Base-by-base conservation (phyloP, 345 rosid species). In the Boechera divaricarpa region DNA sequence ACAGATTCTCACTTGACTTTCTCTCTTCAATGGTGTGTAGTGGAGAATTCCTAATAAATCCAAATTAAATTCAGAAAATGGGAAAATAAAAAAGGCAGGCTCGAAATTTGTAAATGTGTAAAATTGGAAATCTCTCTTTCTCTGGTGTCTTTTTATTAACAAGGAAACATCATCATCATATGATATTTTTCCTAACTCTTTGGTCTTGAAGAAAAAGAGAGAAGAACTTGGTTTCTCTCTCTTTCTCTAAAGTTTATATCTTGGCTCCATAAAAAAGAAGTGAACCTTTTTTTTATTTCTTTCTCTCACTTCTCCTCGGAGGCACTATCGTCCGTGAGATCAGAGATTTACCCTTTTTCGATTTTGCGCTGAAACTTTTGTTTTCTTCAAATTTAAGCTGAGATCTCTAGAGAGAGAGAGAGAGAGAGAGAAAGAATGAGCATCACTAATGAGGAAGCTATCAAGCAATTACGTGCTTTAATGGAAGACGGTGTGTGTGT, bases 401-500 rank as follows among this genome's bases (percentile, higher is more conserved):
- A 76, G 77, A 72, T 65, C 67, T 72, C 65, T 76, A 42, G 7
- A 60, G 72, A 60, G 62, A 41, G n/a, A 66, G 35, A 41, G n/a
- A 66, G 35, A 42, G 9, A 60, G 72, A 63, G 62, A 39, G 24
- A 66, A 24, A 74, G 41, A 54, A 87, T 89, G 93, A 87, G 84
- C 63, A 69, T 67, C 68, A 82, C 81, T 74, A 73, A 85, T 83
- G 89, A 89, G 59, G 97, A 90, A 72, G 90, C 87, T 18, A 77
- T 89, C 83, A 84, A 85, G 86, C 90, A 89, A 74, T 85, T 92
- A 39, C 89, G 84, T 82, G 69, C 89, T 62, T 82, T 88, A 55
- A 85, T 92, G 87, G 91, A 86, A 77, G 82, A 86, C 65, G 90
- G 99, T 94, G 57, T 84, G 87, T 55, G 63, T 58, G 63, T 35